Conservation (phyloP, 345 rosid species). For the Gossypium raimondii region DNA sequence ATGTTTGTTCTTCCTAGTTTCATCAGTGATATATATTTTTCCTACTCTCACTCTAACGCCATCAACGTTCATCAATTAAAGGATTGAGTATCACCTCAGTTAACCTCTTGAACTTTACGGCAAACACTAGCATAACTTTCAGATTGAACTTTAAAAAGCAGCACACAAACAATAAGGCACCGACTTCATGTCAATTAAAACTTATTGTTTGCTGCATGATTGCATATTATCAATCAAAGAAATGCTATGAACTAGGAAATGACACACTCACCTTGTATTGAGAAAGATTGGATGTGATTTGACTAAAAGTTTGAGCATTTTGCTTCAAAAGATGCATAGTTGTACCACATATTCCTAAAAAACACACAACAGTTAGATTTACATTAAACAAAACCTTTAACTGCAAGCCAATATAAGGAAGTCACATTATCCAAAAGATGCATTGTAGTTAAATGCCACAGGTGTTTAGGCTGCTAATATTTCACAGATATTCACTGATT, state of each 20-base stretch:
- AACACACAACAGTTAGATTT: constrained; percentile 20
- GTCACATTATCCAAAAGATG: background rate
- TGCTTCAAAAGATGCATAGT: constrained; percentile 67
- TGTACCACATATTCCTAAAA: constrained; percentile 59
- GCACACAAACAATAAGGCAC: background rate
- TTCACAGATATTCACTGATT: no score
- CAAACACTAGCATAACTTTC: background rate
- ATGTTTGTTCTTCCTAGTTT: background rate
- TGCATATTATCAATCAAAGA: constrained; percentile 10
- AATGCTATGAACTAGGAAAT: background rate
- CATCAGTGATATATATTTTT: background rate
- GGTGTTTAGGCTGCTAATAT: no score
- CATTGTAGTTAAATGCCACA: background rate
- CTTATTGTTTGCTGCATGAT: background rate
- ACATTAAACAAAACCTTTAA: constrained; percentile 8
- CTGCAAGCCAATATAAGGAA: background rate
- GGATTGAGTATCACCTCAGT: background rate
- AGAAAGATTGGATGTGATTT: constrained; percentile 72
- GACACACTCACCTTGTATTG: constrained; percentile 50
- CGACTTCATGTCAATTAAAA: background rate
- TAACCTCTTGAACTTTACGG: background rate
- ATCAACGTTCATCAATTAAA: background rate
- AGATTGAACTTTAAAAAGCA: background rate
- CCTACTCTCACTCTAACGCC: background rate
- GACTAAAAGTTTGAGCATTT: constrained; percentile 60